phyloP scores from a whole-genome alignment of 78 protist genomes.

The Dictyostelium capitatum region DNA sequence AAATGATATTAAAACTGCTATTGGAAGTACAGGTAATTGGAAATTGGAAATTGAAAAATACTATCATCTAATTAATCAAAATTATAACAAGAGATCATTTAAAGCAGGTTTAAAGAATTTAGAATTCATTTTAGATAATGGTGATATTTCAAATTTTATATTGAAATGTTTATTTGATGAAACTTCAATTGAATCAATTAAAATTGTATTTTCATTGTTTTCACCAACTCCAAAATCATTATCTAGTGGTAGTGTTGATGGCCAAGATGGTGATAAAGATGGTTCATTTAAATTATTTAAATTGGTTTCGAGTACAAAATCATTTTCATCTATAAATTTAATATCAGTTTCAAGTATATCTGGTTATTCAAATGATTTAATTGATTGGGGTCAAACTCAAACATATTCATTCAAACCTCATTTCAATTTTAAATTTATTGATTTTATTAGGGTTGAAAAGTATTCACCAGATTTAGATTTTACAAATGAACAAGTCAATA shows the following conservation, averaged over 20 bases:
- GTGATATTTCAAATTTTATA: neutral
- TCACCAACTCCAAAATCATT: neutral
- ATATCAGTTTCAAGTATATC: neutral
- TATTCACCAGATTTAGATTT: neutral
- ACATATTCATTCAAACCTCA: neutral
- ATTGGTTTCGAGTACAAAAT: neutral
- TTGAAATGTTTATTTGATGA: neutral
- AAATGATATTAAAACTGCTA: no score
- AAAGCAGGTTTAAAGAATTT: neutral
- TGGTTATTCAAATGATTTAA: slow-evolving; percentile 5
- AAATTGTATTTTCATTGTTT: neutral
- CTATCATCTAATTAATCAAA: neutral
- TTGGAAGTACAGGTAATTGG: no score
- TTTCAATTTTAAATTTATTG: neutral
- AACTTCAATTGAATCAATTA: neutral
- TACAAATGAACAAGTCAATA: neutral
- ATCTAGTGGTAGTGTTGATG: no score
- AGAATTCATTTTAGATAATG: neutral
- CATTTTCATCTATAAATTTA: neutral
- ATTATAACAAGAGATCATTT: neutral
- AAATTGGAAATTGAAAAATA: neutral
- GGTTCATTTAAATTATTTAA: neutral
- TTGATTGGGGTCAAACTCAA: neutral
- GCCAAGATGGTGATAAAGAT: neutral
- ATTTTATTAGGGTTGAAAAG: neutral